Evolutionary conservation across 2,329 filamentous ascomycete genomes (phyloP).

Genomic region (Fusarium sp.): DNA sequence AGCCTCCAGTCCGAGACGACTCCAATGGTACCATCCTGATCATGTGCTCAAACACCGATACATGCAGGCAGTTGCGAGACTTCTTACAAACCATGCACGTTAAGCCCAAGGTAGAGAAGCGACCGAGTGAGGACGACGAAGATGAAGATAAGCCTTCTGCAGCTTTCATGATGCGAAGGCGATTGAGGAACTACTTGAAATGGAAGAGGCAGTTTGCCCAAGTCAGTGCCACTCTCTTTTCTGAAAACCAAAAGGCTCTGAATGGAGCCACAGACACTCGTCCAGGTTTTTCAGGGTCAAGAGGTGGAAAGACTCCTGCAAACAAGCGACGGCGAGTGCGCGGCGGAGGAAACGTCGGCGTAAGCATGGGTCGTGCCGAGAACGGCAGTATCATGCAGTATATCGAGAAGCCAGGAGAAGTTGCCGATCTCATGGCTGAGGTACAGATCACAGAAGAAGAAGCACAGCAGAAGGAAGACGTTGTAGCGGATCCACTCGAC

Average conservation of each 20-base stretch:
- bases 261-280: constrained; percentile 73
- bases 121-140: constrained; percentile 58
- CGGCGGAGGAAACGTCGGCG: constrained; percentile 76
- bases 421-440: constrained; percentile 84
- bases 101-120: constrained; percentile 63
- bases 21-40: constrained; percentile 94
- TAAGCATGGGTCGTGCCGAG: constrained; percentile 71
- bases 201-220: constrained; percentile 94
- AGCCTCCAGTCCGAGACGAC: constrained; percentile 79
- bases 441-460: constrained; percentile 85
- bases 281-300: constrained; percentile 58
- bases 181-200: constrained; percentile 84
- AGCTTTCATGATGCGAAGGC: constrained; percentile 89
- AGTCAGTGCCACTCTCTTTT: constrained; percentile 82
- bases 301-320: constrained; percentile 73
- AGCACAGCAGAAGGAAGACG: constrained; percentile 79
- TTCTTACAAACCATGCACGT: constrained; percentile 93
- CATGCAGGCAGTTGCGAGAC: constrained; percentile 88
- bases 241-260: constrained; percentile 82
- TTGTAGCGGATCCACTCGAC: constrained; percentile 81
- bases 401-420: constrained; percentile 85
- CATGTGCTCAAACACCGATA: constrained; percentile 92
- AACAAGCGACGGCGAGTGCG: constrained; percentile 90
- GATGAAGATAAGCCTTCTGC: constrained; percentile 76
- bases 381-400: constrained; percentile 81